Evolutionary conservation across 352 stramenopile genomes (phyloP).

Genomic region (Phytophthora aleatoria): DNA sequence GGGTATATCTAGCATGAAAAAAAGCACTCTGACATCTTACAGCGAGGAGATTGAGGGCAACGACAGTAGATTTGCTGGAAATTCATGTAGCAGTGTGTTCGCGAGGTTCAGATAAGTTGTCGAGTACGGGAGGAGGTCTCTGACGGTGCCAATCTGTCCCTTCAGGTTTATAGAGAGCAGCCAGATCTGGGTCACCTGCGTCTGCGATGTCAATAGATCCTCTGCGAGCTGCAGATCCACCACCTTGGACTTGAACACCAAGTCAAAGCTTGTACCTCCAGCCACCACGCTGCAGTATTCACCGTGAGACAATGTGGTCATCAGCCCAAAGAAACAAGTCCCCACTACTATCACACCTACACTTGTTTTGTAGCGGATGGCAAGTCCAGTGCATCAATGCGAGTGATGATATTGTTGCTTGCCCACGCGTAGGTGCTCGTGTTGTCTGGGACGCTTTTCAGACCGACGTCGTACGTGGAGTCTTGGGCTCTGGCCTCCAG

Average conservation of each 20-base stretch:
- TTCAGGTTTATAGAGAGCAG: conserved; percentile 31
- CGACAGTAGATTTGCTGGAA: conserved; percentile 19
- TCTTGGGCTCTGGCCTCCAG: conserved; percentile 20
- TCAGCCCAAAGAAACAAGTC: background rate
- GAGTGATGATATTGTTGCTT: conserved; percentile 31
- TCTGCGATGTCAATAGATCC: conserved; percentile 25
- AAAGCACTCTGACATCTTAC: conserved; percentile 10
- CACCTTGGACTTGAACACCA: conserved; percentile 30
- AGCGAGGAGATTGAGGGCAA: conserved; percentile 23
- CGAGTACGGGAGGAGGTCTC: conserved; percentile 25
- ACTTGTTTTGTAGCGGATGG: conserved; percentile 14
- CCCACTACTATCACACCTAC: conserved; percentile 9
- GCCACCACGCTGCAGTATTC: conserved; percentile 13
- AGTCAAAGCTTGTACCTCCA: conserved; percentile 21
- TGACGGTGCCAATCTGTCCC: conserved; percentile 16
- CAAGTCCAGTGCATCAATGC: conserved; percentile 24
- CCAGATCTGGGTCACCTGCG: conserved; percentile 23
- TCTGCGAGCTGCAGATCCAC: conserved; percentile 23
- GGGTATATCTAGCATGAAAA: background rate
- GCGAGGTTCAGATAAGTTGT: conserved; percentile 29
- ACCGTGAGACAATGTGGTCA: background rate
- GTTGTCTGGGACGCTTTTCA: conserved; percentile 22
- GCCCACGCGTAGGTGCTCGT: conserved; percentile 28
- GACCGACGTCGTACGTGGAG: conserved; percentile 11
- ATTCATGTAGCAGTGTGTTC: conserved; percentile 33